Conservation (phyloP, 202 grass and related monocot species). For the Schoenoplectus triqueter region DNA sequence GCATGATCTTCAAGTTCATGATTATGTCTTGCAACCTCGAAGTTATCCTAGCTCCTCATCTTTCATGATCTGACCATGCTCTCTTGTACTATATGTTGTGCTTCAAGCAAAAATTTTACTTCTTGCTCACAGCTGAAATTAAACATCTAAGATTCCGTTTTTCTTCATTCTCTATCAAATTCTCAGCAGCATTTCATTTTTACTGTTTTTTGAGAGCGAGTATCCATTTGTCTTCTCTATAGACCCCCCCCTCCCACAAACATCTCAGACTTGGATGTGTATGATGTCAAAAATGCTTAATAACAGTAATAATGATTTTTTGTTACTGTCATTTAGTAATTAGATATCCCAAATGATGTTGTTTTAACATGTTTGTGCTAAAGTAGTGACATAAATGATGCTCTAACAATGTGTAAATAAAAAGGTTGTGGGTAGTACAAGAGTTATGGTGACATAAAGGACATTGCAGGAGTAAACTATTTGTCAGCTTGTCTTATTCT, state of each 20-base stretch:
- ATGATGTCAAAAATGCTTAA: too few relatives aligned
- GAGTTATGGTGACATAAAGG: constrained; percentile 6
- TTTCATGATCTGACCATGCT: neutral
- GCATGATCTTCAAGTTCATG: neutral
- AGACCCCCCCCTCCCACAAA: too few relatives aligned
- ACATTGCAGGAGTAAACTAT: neutral
- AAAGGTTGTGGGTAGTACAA: too few relatives aligned
- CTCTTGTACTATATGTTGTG: neutral
- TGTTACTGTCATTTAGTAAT: neutral
- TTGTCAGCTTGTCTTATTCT: neutral
- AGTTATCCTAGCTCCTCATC: too few relatives aligned
- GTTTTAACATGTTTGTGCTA: neutral
- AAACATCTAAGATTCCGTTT: neutral
- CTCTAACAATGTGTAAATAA: neutral
- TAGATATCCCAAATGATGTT: constrained; percentile 8
- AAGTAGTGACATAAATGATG: neutral
- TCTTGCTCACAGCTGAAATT: neutral
- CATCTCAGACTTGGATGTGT: too few relatives aligned
- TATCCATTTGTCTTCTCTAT: too few relatives aligned
- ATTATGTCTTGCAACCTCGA: neutral
- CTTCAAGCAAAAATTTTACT: neutral
- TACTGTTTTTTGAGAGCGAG: too few relatives aligned
- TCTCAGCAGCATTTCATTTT: too few relatives aligned
- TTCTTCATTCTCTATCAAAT: too few relatives aligned
- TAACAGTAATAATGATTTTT: neutral